Evolutionary conservation across 768 basidiomycete species (phyloP), one percentile per base, ranked within the genome.

Genomic region (Boletellus sp.): DNA sequence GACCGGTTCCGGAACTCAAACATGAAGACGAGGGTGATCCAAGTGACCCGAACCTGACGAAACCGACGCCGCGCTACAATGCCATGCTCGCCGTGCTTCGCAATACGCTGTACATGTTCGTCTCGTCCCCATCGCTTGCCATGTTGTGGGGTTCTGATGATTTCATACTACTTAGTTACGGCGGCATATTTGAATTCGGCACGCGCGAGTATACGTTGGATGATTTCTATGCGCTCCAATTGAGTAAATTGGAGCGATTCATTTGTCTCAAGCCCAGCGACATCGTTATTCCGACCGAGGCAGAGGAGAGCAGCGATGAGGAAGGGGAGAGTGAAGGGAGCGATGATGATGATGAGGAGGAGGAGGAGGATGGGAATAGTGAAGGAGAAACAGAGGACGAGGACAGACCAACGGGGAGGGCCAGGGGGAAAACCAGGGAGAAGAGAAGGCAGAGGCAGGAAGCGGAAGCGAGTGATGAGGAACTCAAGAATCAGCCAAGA

Each of bases 131-230:
- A 9, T 55, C 35, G 31, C 24, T 35, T 10, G n/a, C 3, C 15
- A 12, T 12, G n/a, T n/a, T n/a, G n/a, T n/a, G n/a, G 31, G 15
- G 38, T 8, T 0, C 42, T 49, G 7, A 51, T 32, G 15, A 32
- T 47, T 17, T 35, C 17, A 10, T 23, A 13, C 3, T 28, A 3
- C 44, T 51, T 32, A 89, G 90, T 48, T 94, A 94, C 59, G 91
- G 93, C 10, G 92, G 93, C 0, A 94, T 94, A 16, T 87, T 82
- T 57, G 94, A 95, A 66, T 77, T 80, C 15, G 87, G 90, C 0
- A 76, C 86, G 12, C 78, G 81, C 20, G 93, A 96, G 66, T 93
- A 88, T 56, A 94, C 92, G 0, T 72, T 96, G 6, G 91, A 94
- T 61, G 94, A 95, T 59, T 96, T 94, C 60, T 74, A 92, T 67